Conservation (phyloP, 352 stramenopile species). For the Lagenidium sp. region DNA sequence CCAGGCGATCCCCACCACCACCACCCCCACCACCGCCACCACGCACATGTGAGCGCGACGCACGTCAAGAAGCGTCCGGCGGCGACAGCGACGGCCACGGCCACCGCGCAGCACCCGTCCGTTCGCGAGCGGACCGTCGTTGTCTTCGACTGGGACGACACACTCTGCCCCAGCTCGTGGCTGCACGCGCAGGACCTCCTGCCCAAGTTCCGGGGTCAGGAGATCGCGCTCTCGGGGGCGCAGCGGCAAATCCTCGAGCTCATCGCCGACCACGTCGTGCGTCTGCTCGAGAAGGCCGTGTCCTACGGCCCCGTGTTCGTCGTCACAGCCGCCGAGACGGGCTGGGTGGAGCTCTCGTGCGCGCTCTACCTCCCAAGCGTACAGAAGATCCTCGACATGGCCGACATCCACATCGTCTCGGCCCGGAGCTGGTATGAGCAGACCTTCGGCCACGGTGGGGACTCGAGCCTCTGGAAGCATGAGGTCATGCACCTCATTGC, state of each 20-base stretch:
- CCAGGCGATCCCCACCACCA: constrained; percentile 5
- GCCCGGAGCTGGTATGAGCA: constrained; percentile 82
- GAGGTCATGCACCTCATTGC: constrained; percentile 84
- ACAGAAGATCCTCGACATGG: constrained; percentile 47
- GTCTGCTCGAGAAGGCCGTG: constrained; percentile 59
- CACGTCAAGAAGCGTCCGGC: background rate
- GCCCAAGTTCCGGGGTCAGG: constrained; percentile 68
- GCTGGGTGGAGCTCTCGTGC: constrained; percentile 81
- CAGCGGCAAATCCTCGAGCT: constrained; percentile 51
- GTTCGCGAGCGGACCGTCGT: constrained; percentile 75
- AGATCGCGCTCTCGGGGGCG: constrained; percentile 40
- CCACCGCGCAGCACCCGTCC: constrained; percentile 8
- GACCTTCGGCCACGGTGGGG: constrained; percentile 65
- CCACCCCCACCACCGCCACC: constrained; percentile 7
- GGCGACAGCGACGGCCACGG: constrained; percentile 6
- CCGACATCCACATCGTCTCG: constrained; percentile 82
- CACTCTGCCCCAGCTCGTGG: constrained; percentile 80
- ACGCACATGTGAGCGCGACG: background rate
- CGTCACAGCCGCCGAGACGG: constrained; percentile 74
- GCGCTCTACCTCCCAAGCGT: constrained; percentile 67
- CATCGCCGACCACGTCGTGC: constrained; percentile 54
- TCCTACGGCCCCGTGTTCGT: constrained; percentile 78
- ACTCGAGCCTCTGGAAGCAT: constrained; percentile 78
- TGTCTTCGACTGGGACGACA: constrained; percentile 87
- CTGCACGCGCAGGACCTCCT: constrained; percentile 72